phyloP scores from a whole-genome alignment of 2,329 filamentous ascomycete genomes.

The Beauveria sp. region DNA sequence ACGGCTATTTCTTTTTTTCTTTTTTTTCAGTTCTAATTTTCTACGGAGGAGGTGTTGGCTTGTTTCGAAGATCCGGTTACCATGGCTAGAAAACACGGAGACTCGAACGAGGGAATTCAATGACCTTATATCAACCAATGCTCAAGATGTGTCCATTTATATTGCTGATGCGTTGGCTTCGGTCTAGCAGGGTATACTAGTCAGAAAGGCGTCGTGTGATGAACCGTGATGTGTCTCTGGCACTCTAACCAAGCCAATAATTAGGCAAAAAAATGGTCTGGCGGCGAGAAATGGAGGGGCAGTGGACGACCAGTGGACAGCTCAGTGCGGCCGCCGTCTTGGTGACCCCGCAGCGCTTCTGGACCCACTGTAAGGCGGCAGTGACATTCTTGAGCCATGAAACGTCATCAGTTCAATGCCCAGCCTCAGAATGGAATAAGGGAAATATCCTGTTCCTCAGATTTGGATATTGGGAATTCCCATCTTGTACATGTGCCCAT shows the following conservation, averaged over 20 bases:
- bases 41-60: background rate
- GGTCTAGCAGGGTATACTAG: background rate
- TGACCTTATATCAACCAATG: background rate
- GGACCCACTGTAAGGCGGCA: slow-evolving; percentile 2
- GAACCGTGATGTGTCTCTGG: background rate
- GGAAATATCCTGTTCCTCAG: background rate
- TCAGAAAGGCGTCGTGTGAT: background rate
- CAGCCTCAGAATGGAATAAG: background rate
- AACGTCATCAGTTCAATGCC: background rate
- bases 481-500: background rate
- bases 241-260: background rate
- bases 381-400: background rate
- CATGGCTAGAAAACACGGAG: background rate
- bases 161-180: background rate
- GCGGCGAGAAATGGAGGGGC: slow-evolving; percentile 1
- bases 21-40: background rate
- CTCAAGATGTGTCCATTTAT: background rate
- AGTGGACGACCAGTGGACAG: background rate
- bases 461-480: background rate
- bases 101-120: background rate
- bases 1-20: background rate
- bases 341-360: background rate
- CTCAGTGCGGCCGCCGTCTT: background rate
- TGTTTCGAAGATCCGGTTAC: background rate
- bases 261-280: too few relatives aligned